These are phyloP conservation scores for Cladosporium sp. DNA, from an alignment of 2,329 filamentous ascomycete genomes.

Conservation along the genomic window DNA sequence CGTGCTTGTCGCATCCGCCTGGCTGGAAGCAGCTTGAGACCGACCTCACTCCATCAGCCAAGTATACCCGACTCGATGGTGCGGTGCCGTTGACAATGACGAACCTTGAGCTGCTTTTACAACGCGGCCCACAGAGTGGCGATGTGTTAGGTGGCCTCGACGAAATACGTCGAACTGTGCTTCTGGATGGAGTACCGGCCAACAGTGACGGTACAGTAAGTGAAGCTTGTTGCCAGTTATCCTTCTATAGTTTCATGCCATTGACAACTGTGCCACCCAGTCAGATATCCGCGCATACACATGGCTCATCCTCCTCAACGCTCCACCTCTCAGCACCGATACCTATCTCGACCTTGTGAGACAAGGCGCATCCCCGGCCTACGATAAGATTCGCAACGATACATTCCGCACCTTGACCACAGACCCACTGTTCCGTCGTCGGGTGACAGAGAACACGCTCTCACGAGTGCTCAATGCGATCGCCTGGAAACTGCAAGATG, in stretches of 20 bases:
- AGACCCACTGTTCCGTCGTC: conserved; percentile 91
- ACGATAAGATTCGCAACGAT: conserved; percentile 97
- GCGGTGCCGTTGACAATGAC: conserved; percentile 23
- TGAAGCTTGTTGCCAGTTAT: background rate
- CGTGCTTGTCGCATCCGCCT: background rate
- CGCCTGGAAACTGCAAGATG: conserved; percentile 88
- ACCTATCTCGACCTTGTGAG: conserved; percentile 86
- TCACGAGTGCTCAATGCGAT: conserved; percentile 93
- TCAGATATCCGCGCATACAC: conserved; percentile 91
- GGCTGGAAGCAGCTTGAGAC: no score
- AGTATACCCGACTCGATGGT: background rate
- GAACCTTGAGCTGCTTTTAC: conserved; percentile 68
- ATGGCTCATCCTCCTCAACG: conserved; percentile 90
- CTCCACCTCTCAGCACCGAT: conserved; percentile 78
- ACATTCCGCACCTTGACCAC: conserved; percentile 95
- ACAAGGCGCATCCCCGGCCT: conserved; percentile 87
- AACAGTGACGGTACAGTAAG: conserved; percentile 77
- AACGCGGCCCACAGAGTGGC: conserved; percentile 72
- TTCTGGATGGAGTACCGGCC: conserved; percentile 71
- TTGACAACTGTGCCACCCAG: conserved; percentile 42
- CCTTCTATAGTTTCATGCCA: background rate
- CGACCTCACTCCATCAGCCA: background rate
- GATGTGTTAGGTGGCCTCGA: conserved; percentile 65
- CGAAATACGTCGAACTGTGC: conserved; percentile 67
- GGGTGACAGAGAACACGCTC: conserved; percentile 90